phyloP scores from a whole-genome alignment of 768 basidiomycete genomes.

The Russula dissimulans region DNA sequence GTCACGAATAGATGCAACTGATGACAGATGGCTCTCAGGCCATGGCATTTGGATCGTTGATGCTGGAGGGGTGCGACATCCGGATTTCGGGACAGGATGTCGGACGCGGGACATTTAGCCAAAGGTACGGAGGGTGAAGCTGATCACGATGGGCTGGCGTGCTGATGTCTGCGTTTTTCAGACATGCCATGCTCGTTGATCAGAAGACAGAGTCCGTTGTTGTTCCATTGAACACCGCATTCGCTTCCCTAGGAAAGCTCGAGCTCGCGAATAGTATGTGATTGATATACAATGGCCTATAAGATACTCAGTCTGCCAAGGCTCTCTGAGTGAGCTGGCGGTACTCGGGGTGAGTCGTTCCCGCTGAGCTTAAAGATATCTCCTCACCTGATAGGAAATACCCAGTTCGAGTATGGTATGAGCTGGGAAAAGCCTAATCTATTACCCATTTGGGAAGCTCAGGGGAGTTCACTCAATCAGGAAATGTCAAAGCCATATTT shows the following conservation, averaged over 20 bases:
- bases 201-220: constrained; percentile 72
- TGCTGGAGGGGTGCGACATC: constrained; percentile 75
- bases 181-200: constrained; percentile 88
- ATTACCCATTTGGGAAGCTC: constrained; percentile 88
- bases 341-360: constrained; percentile 65
- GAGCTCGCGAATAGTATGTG: constrained; percentile 80
- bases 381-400: not conserved
- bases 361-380: not conserved
- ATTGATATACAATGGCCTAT: not conserved
- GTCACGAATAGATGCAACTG: not conserved
- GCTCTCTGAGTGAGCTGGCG: constrained; percentile 83
- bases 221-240: constrained; percentile 71
- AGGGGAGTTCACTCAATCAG: constrained; percentile 35
- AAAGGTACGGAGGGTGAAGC: constrained; percentile 35
- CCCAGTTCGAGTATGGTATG: constrained; percentile 80
- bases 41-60: constrained; percentile 78
- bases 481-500: not conserved
- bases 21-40: constrained; percentile 38
- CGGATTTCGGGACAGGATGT: constrained; percentile 92
- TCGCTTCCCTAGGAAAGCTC: constrained; percentile 49
- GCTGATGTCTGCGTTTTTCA: constrained; percentile 16
- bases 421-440: constrained; percentile 82
- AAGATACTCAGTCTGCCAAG: constrained; percentile 27
- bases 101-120: constrained; percentile 83
- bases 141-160: not conserved